Percentiles rank a stretch among this genome's conserved stretches.
These are phyloP conservation scores for Rhododendron ferrugineum DNA, from an alignment of 148 eudicot genomes.

Conservation along the genomic window DNA sequence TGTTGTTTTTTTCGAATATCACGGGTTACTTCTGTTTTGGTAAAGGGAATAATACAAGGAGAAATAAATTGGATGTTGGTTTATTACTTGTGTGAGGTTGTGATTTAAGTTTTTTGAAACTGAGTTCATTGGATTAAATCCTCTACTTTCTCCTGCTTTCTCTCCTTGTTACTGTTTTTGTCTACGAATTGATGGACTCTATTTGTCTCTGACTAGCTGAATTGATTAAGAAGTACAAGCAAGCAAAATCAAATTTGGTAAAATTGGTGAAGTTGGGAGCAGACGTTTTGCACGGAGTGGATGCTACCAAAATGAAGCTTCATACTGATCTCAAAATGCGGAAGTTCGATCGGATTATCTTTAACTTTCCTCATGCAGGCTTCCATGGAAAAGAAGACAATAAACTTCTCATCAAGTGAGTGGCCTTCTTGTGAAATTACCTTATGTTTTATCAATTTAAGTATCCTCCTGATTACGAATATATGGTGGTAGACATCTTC, in stretches of 20 bases:
- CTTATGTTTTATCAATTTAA: background rate
- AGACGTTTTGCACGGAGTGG: conserved; percentile 41
- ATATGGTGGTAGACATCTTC: background rate
- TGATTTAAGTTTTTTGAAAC: background rate
- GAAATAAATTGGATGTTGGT: background rate
- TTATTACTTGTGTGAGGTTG: background rate
- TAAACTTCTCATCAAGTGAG: conserved; percentile 37
- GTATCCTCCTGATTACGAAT: background rate
- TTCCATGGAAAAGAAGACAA: conserved; percentile 41
- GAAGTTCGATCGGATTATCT: conserved; percentile 61
- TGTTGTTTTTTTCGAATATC: background rate
- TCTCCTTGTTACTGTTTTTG: background rate
- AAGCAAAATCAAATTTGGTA: conserved; percentile 33
- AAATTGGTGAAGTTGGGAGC: conserved; percentile 33
- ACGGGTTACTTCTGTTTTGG: background rate
- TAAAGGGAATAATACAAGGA: background rate
- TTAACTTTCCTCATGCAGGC: conserved; percentile 73
- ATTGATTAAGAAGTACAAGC: conserved; percentile 39
- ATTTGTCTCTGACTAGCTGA: conserved; percentile 17
- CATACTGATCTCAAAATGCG: conserved; percentile 31
- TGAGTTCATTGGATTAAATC: background rate
- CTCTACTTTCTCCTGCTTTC: background rate
- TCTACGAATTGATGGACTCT: background rate
- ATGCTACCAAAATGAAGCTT: conserved; percentile 51
- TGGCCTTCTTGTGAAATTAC: background rate